Conservation (phyloP, 2,329 filamentous ascomycete species). For the Pezicula neosporulosa region DNA sequence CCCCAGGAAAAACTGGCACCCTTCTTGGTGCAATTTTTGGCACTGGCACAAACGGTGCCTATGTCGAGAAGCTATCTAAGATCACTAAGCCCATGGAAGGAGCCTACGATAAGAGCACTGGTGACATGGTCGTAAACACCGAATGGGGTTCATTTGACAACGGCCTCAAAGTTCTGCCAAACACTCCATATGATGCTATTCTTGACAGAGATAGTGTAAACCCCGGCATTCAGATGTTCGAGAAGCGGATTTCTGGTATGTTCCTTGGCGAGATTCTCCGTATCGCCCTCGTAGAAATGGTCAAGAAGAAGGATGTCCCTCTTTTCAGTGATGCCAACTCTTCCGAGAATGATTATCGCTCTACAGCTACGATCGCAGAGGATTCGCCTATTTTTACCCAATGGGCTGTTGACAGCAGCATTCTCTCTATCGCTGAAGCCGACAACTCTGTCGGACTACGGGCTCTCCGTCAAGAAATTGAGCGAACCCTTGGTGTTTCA, state of each 20-base stretch:
- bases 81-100: conserved; percentile 74
- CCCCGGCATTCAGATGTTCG: conserved; percentile 96
- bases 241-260: conserved; percentile 98
- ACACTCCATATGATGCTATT: conserved; percentile 75
- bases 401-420: conserved; percentile 89
- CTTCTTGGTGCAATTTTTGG: conserved; percentile 96
- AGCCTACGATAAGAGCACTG: conserved; percentile 74
- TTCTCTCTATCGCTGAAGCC: conserved; percentile 82
- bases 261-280: conserved; percentile 94
- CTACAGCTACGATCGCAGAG: conserved; percentile 65
- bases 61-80: conserved; percentile 85
- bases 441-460: conserved; percentile 72
- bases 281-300: conserved; percentile 67
- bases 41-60: conserved; percentile 95
- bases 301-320: conserved; percentile 61
- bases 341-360: conserved; percentile 64
- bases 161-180: conserved; percentile 80
- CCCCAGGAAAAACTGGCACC: conserved; percentile 80
- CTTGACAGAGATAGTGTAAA: conserved; percentile 82
- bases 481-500: conserved; percentile 72
- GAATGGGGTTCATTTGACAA: conserved; percentile 99
- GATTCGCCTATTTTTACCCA: conserved; percentile 68
- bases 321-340: conserved; percentile 78
- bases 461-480: conserved; percentile 73
- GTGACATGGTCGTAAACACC: conserved; percentile 96